Evolutionary conservation across 1,284 basidiomycete genomes (phyloP).

Genomic region (Ustanciosporium gigantosporum): DNA sequence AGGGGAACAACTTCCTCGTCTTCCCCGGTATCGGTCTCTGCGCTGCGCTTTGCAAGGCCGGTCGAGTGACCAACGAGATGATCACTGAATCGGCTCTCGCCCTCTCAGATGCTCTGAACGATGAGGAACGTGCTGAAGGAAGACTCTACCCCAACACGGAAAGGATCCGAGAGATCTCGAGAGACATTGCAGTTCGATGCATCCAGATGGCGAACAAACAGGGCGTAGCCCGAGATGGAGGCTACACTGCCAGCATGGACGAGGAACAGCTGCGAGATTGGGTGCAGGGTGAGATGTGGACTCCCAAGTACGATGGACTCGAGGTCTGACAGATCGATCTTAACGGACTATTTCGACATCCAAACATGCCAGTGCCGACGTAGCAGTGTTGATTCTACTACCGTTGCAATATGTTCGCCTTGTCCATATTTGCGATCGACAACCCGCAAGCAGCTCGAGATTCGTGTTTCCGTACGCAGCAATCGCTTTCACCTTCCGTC

Average conservation of each 20-base stretch:
- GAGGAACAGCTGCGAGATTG: conserved; percentile 50
- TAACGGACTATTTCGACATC: too few species aligned
- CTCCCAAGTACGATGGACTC: conserved; percentile 40
- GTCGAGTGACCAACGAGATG: conserved; percentile 75
- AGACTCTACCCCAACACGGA: conserved; percentile 54
- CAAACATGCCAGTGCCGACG: too few species aligned
- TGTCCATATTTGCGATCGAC: too few species aligned
- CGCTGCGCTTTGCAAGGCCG: conserved; percentile 69
- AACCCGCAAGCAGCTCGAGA: too few species aligned
- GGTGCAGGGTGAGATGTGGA: conserved; percentile 57
- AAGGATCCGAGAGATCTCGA: conserved; percentile 52
- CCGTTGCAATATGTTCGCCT: too few species aligned
- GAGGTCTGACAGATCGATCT: too few species aligned
- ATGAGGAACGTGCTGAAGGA: conserved; percentile 68
- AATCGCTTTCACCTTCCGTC: too few species aligned
- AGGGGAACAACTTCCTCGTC: conserved; percentile 79
- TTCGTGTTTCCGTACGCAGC: background rate
- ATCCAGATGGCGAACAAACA: conserved; percentile 56
- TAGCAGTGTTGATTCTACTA: too few species aligned
- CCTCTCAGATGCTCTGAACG: conserved; percentile 75
- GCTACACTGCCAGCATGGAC: conserved; percentile 50
- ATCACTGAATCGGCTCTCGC: conserved; percentile 69
- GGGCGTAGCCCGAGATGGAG: conserved; percentile 45
- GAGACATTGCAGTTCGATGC: conserved; percentile 49
- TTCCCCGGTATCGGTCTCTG: conserved; percentile 54